These are phyloP conservation scores for Aspergillus baeticus DNA, from an alignment of 495 filamentous ascomycete genomes.

Conservation along the genomic window DNA sequence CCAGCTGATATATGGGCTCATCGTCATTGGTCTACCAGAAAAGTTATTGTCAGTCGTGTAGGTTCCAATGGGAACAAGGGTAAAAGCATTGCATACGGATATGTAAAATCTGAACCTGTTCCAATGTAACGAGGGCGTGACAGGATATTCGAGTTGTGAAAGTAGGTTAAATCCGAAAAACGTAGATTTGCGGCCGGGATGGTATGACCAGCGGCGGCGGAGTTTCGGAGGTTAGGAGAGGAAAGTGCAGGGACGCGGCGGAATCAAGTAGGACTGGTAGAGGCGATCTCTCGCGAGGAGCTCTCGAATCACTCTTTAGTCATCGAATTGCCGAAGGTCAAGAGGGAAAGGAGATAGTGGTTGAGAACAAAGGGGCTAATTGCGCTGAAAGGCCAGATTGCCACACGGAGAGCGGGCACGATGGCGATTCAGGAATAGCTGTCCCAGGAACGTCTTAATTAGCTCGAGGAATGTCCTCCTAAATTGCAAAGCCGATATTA, in stretches of 20 bases:
- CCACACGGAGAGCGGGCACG: constrained; percentile 11
- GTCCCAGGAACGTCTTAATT: background rate
- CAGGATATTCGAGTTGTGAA: background rate
- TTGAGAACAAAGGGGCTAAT: constrained; percentile 17
- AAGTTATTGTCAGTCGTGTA: constrained; percentile 9
- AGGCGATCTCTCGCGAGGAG: constrained; percentile 18
- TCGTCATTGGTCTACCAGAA: constrained; percentile 27
- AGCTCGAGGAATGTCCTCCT: background rate
- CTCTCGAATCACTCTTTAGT: constrained; percentile 13
- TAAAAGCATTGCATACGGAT: constrained; percentile 1
- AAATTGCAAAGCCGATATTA: background rate
- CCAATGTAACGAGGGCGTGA: constrained; percentile 15
- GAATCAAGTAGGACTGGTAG: constrained; percentile 1
- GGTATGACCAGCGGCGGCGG: background rate
- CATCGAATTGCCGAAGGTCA: constrained; percentile 16
- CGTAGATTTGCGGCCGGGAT: constrained; percentile 2
- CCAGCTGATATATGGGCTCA: constrained; percentile 56
- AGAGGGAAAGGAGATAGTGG: constrained; percentile 2
- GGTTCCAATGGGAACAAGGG: background rate
- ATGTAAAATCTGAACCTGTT: background rate
- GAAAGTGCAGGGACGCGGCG: background rate
- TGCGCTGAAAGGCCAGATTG: constrained; percentile 27
- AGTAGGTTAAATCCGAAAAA: constrained; percentile 1
- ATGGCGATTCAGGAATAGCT: constrained; percentile 7
- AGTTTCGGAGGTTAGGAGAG: background rate